Conservation (phyloP, 257 asterid genomes). For the Solanum clarkiae region DNA sequence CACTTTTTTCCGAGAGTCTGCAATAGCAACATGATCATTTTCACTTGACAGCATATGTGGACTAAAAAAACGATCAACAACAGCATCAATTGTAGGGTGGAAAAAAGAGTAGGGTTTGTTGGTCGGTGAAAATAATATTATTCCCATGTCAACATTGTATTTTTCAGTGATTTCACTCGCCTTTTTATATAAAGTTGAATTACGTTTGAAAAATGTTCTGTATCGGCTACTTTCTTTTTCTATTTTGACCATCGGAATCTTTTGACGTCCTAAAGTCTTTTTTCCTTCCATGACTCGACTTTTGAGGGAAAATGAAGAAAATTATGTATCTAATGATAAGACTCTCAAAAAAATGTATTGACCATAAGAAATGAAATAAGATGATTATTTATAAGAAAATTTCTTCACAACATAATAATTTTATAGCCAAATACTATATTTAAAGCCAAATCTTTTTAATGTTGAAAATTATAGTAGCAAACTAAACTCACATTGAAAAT, state of each 20-base stretch:
- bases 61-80: neutral
- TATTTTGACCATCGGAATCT: slow-evolving; percentile 7
- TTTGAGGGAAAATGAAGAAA: neutral
- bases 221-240: slow-evolving; percentile 9
- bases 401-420: neutral
- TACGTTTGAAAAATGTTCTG: slow-evolving; percentile 18
- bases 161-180: slow-evolving; percentile 18
- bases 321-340: neutral
- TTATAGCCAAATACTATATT: neutral
- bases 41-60: neutral
- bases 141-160: slow-evolving; percentile 13
- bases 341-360: neutral
- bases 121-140: slow-evolving; percentile 17
- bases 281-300: neutral
- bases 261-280: slow-evolving; percentile 19
- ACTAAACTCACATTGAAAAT: neutral
- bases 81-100: slow-evolving; percentile 17
- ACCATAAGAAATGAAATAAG: neutral
- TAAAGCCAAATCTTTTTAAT: neutral
- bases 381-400: neutral
- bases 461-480: neutral
- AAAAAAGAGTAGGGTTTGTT: slow-evolving; percentile 30
- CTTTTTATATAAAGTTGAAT: slow-evolving; percentile 11
- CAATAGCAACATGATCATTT: neutral
- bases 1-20: neutral